Base-by-base conservation (phyloP, 2,329 filamentous ascomycete species). In the Zymoseptoria tritici region DNA sequence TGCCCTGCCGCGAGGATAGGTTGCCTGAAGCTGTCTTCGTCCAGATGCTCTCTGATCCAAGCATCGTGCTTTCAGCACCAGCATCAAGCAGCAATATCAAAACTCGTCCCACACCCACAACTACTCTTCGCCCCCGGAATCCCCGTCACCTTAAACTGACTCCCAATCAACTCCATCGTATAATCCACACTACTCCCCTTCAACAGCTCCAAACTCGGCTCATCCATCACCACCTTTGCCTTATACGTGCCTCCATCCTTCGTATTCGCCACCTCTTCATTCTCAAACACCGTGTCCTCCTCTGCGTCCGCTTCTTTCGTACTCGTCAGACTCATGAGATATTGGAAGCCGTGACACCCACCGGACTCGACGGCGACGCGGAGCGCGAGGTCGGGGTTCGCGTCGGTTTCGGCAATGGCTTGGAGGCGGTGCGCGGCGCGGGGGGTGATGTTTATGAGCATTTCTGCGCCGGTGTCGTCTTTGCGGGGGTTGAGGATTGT, bases 291-390 rank as follows among this genome's bases (percentile, higher is more conserved):
- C 0, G 89, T 94, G 72, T 99, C 94, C 68, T 97, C 94, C 61
- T 91, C 86, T 24, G 83, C 72, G 55, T 83, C 80, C 16, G 88
- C 76, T 57, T 84, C 81, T 16, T 76, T 76, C 9, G 74, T 74
- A 19, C 78, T 84, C 2, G 90, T 87, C 3, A 97, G 81, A 16
- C 87, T 90, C 90, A 99, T 96, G 53, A 96, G 79, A 72, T 99
- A 99, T 74, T 99, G 94, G 75, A 99, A 99, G 55, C 94, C 94
- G 76, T 99, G 94, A 74, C 94, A 99, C 58, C 94, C 94, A 64
- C 94, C 94, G 59, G 88, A 91, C 71, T 96, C 91, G 60, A 99
- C 92, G 62, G 89, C 87, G 66, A 99, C 89, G 56, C 93, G 89
- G n/a, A 99, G 82, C 22, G 91, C 90, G 31, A 96, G 84, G 69